phyloP scores from a whole-genome alignment of 2,329 filamentous ascomycete genomes.

The Dactylellina drechsleri region DNA sequence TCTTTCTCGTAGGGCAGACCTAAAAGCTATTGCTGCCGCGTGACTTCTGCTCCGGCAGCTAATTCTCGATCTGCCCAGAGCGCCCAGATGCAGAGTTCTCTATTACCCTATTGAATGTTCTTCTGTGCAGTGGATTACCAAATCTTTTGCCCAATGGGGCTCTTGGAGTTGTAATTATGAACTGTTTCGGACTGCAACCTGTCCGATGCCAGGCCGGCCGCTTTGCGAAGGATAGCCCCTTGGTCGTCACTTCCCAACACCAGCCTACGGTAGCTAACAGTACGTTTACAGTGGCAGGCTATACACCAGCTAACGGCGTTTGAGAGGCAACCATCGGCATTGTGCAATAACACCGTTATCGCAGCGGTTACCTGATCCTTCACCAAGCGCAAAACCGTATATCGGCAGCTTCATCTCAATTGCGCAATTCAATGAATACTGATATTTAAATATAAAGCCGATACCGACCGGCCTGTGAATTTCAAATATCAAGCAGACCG shows the following conservation, averaged over 20 bases:
- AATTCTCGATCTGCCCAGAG: slow-evolving; percentile 40
- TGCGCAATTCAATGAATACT: not conserved
- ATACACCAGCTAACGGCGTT: not conserved
- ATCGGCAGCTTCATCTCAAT: slow-evolving; percentile 9
- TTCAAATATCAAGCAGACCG: slow-evolving; percentile 26
- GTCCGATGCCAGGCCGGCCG: slow-evolving; percentile 49
- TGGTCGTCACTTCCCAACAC: not conserved
- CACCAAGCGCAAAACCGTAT: slow-evolving; percentile 32
- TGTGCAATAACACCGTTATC: slow-evolving; percentile 25
- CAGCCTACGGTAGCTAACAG: too few relatives aligned
- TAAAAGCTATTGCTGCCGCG: slow-evolving; percentile 13
- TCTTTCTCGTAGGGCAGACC: slow-evolving; percentile 24
- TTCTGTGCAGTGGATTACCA: slow-evolving; percentile 39
- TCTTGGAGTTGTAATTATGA: not conserved
- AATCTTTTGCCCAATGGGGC: slow-evolving; percentile 19
- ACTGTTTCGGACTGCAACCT: slow-evolving; percentile 22
- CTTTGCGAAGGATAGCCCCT: slow-evolving; percentile 42
- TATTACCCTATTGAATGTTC: slow-evolving; percentile 39
- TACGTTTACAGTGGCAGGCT: too few relatives aligned
- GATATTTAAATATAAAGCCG: slow-evolving; percentile 25
- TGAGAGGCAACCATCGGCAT: slow-evolving; percentile 48
- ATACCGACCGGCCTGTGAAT: slow-evolving; percentile 18
- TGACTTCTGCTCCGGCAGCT: slow-evolving; percentile 35
- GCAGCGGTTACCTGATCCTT: slow-evolving; percentile 43
- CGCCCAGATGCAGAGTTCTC: slow-evolving; percentile 23